Evolutionary conservation across 208 protist species (phyloP).

Genomic region (Acanthamoeba castellanii): DNA sequence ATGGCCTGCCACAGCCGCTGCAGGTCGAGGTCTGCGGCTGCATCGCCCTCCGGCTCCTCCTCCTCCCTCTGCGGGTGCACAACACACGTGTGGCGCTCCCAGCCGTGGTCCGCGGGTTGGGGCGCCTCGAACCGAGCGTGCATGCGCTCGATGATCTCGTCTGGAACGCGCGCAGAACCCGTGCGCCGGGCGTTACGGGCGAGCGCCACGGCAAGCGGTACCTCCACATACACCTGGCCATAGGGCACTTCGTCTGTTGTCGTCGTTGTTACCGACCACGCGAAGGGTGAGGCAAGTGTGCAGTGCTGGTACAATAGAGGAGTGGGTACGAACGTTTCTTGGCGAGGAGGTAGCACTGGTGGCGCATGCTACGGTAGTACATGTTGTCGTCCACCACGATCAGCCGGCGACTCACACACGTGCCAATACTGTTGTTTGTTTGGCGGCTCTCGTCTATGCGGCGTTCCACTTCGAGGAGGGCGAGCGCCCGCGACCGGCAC

Average conservation of each 20-base stretch:
- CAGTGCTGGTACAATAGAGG: no score
- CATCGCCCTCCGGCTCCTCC: not conserved
- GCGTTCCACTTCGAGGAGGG: not conserved
- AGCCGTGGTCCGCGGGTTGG: not conserved
- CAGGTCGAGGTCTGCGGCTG: not conserved
- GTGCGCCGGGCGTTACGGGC: not conserved
- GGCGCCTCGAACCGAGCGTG: slow-evolving; percentile 30
- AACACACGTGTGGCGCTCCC: slow-evolving; percentile 42
- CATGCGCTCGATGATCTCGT: slow-evolving; percentile 54
- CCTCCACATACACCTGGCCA: slow-evolving; percentile 4
- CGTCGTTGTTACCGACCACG: not conserved
- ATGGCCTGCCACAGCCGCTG: slow-evolving; percentile 2
- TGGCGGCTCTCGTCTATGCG: not conserved
- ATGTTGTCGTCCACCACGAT: slow-evolving; percentile 65
- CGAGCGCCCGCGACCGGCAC: not conserved
- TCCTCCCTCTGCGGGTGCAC: not conserved
- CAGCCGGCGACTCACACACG: not conserved
- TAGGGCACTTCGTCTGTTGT: slow-evolving; percentile 9
- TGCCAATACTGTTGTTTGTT: not conserved
- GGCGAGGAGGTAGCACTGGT: slow-evolving; percentile 32
- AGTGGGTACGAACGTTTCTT: slow-evolving; percentile 2
- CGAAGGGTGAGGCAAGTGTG: no score
- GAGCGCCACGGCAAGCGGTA: not conserved
- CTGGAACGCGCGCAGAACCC: not conserved
- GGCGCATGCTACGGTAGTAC: slow-evolving; percentile 70